Evolutionary conservation across 2,329 filamentous ascomycete genomes (phyloP).

Genomic region (Exophiala spinifera): DNA sequence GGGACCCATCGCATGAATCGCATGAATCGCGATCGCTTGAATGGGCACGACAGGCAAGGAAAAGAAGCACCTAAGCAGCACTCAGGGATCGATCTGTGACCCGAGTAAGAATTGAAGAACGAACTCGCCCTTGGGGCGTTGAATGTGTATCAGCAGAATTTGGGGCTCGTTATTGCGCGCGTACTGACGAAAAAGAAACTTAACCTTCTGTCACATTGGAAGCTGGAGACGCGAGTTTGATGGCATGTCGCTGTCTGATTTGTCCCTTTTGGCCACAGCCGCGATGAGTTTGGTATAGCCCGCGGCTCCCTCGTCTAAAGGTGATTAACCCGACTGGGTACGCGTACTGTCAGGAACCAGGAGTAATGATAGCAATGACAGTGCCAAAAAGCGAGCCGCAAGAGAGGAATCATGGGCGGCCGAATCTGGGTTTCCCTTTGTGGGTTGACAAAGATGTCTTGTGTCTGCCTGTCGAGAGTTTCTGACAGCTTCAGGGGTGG

Average conservation of each 20-base stretch:
- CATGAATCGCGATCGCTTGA: too few relatives aligned
- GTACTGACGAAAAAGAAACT: background rate
- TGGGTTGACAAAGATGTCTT: background rate
- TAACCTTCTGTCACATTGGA: background rate
- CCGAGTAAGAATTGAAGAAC: background rate
- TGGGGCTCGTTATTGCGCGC: background rate
- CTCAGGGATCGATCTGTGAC: too few relatives aligned
- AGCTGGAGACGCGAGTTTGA: background rate
- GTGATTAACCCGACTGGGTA: constrained; percentile 1
- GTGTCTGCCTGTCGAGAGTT: constrained; percentile 5
- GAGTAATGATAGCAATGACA: constrained; percentile 5
- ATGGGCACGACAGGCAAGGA: too few relatives aligned
- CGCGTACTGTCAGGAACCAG: constrained; percentile 7
- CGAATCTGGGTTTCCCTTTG: background rate
- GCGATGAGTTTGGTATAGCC: background rate
- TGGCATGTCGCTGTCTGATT: background rate
- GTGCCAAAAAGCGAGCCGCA: background rate
- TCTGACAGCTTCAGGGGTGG: constrained; percentile 9
- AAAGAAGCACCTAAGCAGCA: too few relatives aligned
- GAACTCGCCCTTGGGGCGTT: background rate
- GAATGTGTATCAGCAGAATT: background rate
- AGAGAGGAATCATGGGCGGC: background rate
- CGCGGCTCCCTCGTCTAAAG: background rate
- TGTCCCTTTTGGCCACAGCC: background rate
- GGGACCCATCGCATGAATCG: background rate